Conservation (phyloP, 108 stramenopile species). For the Skeletonema marinoi region DNA sequence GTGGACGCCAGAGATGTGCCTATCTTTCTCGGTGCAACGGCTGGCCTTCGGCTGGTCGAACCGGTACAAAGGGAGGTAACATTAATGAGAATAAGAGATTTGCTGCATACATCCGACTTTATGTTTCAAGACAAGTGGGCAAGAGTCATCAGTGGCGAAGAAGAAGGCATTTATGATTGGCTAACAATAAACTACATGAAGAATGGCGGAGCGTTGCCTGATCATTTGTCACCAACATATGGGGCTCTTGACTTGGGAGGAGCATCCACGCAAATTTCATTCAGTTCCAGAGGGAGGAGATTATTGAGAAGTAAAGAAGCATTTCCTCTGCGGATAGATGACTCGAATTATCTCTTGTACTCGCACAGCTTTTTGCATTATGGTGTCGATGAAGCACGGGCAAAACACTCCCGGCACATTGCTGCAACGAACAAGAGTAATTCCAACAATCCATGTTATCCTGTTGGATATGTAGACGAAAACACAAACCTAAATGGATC, state of each 20-base stretch:
- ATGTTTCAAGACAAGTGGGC: conserved; percentile 77
- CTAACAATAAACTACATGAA: conserved; percentile 79
- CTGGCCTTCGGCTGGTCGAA: conserved; percentile 85
- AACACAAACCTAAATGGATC: conserved; percentile 18
- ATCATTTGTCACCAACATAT: conserved; percentile 56
- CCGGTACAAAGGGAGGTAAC: conserved; percentile 53
- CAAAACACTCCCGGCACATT: conserved; percentile 49
- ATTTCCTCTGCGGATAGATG: conserved; percentile 88
- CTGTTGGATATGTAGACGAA: conserved; percentile 46
- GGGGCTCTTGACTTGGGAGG: conserved; percentile 95
- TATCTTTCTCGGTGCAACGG: conserved; percentile 94
- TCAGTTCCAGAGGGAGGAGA: conserved; percentile 71
- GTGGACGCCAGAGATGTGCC: conserved; percentile 41
- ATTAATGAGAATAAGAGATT: conserved; percentile 58
- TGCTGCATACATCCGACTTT: conserved; percentile 75
- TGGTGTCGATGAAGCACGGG: conserved; percentile 79
- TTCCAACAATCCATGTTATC: conserved; percentile 54
- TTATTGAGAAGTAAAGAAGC: conserved; percentile 49
- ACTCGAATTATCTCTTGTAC: conserved; percentile 86
- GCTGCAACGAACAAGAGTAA: conserved; percentile 7
- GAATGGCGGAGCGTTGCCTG: conserved; percentile 46
- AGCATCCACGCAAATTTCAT: conserved; percentile 89
- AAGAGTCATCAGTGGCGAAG: conserved; percentile 88
- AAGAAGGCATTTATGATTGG: conserved; percentile 92
- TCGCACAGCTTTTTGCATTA: conserved; percentile 91